Percentiles rank a stretch among this genome's conserved stretches.
These are phyloP conservation scores for Pleomassaria siparia DNA, from an alignment of 2,329 filamentous ascomycete genomes.

Conservation along the genomic window DNA sequence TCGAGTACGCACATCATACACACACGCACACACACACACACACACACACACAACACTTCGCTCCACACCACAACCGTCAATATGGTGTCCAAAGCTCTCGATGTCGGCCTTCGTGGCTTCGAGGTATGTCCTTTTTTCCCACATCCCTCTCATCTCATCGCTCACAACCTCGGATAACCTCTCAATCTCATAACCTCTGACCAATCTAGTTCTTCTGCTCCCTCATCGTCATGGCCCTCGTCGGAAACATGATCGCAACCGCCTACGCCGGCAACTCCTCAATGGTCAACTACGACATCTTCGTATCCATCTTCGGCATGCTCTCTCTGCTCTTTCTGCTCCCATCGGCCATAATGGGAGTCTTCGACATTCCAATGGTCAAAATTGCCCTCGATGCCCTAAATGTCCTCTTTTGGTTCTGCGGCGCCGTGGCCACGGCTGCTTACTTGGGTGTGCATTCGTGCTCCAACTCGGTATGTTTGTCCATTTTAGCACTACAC, in stretches of 20 bases:
- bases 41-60: conserved; percentile 5
- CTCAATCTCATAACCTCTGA: too few species aligned
- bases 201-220: conserved; percentile 58
- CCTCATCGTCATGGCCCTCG: conserved; percentile 61
- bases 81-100: conserved; percentile 46
- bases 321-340: conserved; percentile 66
- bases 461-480: conserved; percentile 62
- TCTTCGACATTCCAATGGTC: conserved; percentile 55
- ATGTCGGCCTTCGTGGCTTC: conserved; percentile 44
- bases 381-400: conserved; percentile 60
- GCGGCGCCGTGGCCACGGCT: conserved; percentile 69
- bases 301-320: conserved; percentile 68
- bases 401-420: conserved; percentile 69
- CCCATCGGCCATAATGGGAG: conserved; percentile 56
- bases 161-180: too few species aligned
- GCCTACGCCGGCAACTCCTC: conserved; percentile 56
- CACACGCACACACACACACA: background rate
- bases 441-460: conserved; percentile 69
- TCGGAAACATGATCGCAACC: conserved; percentile 64
- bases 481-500: background rate
- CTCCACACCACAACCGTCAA: conserved; percentile 13
- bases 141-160: background rate
- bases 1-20: background rate
- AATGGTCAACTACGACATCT: conserved; percentile 66
- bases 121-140: conserved; percentile 36